Base-by-base conservation (phyloP, 225 moss, liverwort and hornwort species). In the Polytrichum formosum region DNA sequence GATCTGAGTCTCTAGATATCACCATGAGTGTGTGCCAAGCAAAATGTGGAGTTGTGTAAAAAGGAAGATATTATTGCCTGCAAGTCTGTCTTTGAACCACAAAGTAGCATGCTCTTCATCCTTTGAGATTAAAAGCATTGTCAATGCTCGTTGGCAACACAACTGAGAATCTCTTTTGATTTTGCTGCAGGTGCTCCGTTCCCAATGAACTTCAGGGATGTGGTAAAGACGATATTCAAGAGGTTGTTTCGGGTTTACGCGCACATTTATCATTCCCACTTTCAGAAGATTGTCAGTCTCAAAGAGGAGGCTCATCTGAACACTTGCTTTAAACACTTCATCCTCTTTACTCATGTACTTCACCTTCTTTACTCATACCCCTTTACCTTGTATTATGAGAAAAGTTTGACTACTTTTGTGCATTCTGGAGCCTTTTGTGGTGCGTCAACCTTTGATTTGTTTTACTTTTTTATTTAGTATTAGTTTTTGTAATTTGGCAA, bases 321-420 rank as follows among this genome's bases (percentile, higher is more conserved):
- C 66, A 89, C 89, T 54, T 89, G 89, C 75, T 89, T 89, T 83
- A 89, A 89, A 76, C 89, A 89, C 71, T 89, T 89, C 81, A 89
- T 89, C 71, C 89, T 89, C 31, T 89, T 86, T 69, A 89, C 89
- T 26, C 68, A 89, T 74, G 86, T 86, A 70, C 77, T 19, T 18
- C 55, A 23, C 5, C 21, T 18, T n/a, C n/a, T 22, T 22, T 4
- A 46, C 58, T 58, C 21, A 18, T 56, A 5, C 5, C 62, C 16
- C 10, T 23, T 26, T 23, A 63, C 26, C 62, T 63, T 5, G 5
- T 23, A 23, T 63, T 8, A 23, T 63, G 58, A 58, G 20, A 6
- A 37, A 9, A 37, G 10, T 10, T 10, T 37, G 37, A 16, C 46
- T 16, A 46, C 3, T 46, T 46, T 46, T 46, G 46, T 46, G 46